These are phyloP conservation scores for Pseudohalonectria lignicola DNA, from an alignment of 2,329 filamentous ascomycete genomes.

Conservation along the genomic window DNA sequence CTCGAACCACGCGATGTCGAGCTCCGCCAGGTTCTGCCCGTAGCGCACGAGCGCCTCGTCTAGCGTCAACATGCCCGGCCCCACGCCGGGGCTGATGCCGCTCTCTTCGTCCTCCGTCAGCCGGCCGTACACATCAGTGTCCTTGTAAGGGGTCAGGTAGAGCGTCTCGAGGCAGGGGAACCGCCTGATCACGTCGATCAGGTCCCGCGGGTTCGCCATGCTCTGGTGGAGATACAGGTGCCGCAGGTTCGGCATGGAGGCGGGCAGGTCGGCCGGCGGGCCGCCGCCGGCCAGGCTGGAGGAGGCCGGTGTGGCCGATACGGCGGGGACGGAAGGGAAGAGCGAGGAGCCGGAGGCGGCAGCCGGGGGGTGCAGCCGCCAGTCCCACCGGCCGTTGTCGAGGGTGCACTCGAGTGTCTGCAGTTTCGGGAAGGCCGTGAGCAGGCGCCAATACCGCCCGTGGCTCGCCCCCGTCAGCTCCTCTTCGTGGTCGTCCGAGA, in stretches of 20 bases:
- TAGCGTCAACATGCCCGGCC: constrained; percentile 3
- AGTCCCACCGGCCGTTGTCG: constrained; percentile 13
- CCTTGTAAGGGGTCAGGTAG: constrained; percentile 9
- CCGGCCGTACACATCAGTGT: constrained; percentile 1
- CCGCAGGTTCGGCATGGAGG: constrained; percentile 6
- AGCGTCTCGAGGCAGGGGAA: constrained; percentile 13
- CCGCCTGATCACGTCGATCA: constrained; percentile 11
- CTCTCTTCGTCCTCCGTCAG: constrained; percentile 5
- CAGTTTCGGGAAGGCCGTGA: constrained; percentile 9
- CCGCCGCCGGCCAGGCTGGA: too few species aligned
- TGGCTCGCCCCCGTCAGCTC: constrained; percentile 10
- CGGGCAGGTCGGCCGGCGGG: constrained; percentile 3
- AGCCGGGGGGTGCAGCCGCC: too few species aligned
- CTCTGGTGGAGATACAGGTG: constrained; percentile 15
- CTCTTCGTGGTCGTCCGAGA: constrained; percentile 8
- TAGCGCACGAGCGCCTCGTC: constrained; percentile 10
- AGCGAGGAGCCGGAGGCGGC: too few species aligned
- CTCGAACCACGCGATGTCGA: constrained; percentile 14
- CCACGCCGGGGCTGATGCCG: constrained; percentile 1
- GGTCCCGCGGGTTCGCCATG: constrained; percentile 10
- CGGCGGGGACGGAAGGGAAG: too few species aligned
- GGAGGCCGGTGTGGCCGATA: too few species aligned
- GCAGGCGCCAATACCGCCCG: constrained; percentile 9
- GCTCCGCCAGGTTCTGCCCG: constrained; percentile 10
- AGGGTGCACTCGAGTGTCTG: constrained; percentile 12